Base-by-base conservation (phyloP, 768 basidiomycete genomes). In the Crassisporium funariophilum region DNA sequence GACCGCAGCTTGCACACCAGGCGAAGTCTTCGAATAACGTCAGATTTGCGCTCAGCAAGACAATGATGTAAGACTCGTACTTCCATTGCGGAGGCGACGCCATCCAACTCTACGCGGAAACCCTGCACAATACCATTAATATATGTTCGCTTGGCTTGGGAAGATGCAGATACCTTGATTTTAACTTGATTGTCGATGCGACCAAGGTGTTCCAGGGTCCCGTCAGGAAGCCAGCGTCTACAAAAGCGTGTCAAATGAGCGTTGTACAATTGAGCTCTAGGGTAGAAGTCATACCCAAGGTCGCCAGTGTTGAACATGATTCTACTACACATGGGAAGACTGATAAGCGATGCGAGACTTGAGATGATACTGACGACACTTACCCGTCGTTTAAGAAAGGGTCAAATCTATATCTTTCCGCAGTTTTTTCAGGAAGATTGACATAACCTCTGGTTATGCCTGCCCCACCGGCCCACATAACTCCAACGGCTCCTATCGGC, bases 231-330 rank as follows among this genome's bases (percentile, higher is more conserved):
- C 80, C 80, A 82, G 36, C 75, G 69, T 17, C 80, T 72, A 35
- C 38, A 22, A 15, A 46, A 21, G 21, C 24, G 10, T 15, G 40
- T 47, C 24, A 47, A n/a, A n/a, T 46, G 39, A 49, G 50, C 27
- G 33, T 9, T 37, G 25, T n/a, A 10, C 11, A 5, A 10, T 37
- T 20, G 22, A 34, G 39, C 11, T 13, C 41, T n/a, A n/a, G n/a
- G n/a, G n/a, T n/a, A n/a, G 40, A 29, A 36, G n/a, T 43, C 62
- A 47, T 58, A 70, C 64, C 73, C 80, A 11, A 84, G 68, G 57
- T 83, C 82, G 1, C 81, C 80, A 17, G 82, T 84, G 51, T 82
- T 82, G 59, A 81, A 83, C 82, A 84, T 84, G 57, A 75, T 65
- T 29, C 53, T 56, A n/a, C 62, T 67, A 41, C 13, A 20, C n/a